Evolutionary conservation across 495 filamentous ascomycete genomes (phyloP).

Genomic region (Talaromyces nanjingensis): DNA sequence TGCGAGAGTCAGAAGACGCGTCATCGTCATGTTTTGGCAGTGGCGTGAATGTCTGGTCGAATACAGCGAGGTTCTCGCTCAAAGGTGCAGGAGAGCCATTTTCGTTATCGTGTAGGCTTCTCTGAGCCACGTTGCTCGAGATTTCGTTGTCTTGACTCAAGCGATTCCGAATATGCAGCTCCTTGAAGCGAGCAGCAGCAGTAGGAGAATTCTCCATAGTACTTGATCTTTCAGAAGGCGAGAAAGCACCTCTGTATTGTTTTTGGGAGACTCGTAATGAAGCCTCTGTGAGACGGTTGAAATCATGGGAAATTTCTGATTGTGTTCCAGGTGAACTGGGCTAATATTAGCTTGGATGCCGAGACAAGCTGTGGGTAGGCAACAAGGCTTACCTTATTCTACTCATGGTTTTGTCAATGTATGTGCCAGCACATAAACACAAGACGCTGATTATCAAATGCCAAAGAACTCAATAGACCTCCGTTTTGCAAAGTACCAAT

Average conservation of each 20-base stretch:
- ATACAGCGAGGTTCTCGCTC: too few relatives aligned
- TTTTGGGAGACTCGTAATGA: neutral
- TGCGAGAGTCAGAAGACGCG: neutral
- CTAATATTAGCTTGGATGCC: neutral
- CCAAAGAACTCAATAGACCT: too few relatives aligned
- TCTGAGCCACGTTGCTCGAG: neutral
- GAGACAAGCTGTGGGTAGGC: neutral
- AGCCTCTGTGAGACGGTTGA: neutral
- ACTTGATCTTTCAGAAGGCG: neutral
- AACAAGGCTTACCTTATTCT: neutral
- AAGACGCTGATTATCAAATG: too few relatives aligned
- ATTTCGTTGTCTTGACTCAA: neutral
- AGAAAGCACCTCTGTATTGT: neutral
- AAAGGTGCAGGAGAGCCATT: neutral
- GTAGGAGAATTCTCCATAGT: neutral
- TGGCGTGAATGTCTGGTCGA: neutral
- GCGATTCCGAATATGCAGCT: neutral
- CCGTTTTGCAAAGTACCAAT: too few relatives aligned
- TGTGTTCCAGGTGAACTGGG: neutral
- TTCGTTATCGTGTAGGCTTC: neutral
- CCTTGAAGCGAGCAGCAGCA: neutral
- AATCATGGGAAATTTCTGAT: neutral
- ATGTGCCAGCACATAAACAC: neutral
- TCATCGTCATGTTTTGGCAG: neutral
- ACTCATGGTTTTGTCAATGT: neutral